phyloP scores from a whole-genome alignment of 305 asterid species.

The Lippia alba region DNA sequence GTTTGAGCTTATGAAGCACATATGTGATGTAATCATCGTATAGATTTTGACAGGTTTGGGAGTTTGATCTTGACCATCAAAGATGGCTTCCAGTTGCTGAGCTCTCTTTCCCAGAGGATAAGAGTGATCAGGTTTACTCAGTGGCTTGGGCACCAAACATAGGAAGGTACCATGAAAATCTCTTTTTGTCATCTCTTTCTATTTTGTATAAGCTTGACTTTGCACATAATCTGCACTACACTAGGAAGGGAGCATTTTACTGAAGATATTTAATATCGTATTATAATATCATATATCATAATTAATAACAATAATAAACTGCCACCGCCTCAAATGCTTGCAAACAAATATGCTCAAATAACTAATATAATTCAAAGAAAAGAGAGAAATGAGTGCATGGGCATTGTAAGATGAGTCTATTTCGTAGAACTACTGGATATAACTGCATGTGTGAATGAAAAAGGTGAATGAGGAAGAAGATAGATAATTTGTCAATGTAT shows the following conservation, averaged over 20 bases:
- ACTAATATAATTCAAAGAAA: too few species aligned
- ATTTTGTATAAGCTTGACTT: not conserved
- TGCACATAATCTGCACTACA: not conserved
- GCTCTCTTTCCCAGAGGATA: constrained; percentile 80
- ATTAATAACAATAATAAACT: too few species aligned
- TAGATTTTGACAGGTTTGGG: constrained; percentile 78
- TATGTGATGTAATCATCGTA: constrained; percentile 33
- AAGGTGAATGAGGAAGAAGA: not conserved
- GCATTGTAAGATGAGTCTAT: not conserved
- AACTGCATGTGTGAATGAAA: not conserved
- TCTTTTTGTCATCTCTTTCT: not conserved
- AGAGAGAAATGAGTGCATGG: not conserved
- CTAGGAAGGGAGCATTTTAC: not conserved
- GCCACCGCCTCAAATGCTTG: too few species aligned
- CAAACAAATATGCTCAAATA: too few species aligned
- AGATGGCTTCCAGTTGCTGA: constrained; percentile 99
- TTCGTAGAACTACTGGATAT: not conserved
- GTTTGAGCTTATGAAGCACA: constrained; percentile 23
- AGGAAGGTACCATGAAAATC: constrained; percentile 67
- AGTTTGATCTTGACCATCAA: constrained; percentile 95
- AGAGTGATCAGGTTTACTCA: constrained; percentile 65
- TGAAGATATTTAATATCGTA: not conserved
- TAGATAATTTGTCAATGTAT: not conserved
- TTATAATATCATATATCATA: not conserved
- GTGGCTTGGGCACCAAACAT: constrained; percentile 97